Evolutionary conservation across 345 rosid genomes (phyloP).

Genomic region (Psidium guajava): DNA sequence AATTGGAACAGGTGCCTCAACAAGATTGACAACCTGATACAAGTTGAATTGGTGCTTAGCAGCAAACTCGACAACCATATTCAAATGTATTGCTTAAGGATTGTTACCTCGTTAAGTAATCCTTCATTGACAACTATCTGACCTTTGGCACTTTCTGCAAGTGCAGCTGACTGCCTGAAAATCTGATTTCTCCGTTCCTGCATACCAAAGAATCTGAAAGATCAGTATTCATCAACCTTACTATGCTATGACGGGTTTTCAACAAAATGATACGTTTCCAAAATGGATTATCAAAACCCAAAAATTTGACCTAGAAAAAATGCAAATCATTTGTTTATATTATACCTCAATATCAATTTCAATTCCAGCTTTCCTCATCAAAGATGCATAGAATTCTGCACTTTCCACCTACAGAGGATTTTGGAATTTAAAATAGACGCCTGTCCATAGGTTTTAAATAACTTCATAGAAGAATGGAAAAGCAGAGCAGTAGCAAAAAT

Average conservation of each 20-base stretch:
- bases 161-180: slow-evolving; percentile 40
- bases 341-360: slow-evolving; percentile 72
- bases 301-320: not conserved
- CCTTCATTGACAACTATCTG: slow-evolving; percentile 39
- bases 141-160: slow-evolving; percentile 69
- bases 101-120: slow-evolving; percentile 67
- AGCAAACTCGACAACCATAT: not conserved
- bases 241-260: not conserved
- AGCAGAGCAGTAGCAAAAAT: not conserved
- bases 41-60: not conserved
- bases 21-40: slow-evolving; percentile 81
- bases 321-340: slow-evolving; percentile 16
- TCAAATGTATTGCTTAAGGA: not conserved
- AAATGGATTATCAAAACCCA: not conserved
- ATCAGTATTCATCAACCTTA: not conserved
- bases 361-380: slow-evolving; percentile 69
- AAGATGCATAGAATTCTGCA: slow-evolving; percentile 64
- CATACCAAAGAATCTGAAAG: not conserved
- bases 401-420: slow-evolving; percentile 37
- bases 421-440: not conserved
- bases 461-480: not conserved
- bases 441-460: not conserved
- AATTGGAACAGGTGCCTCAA: slow-evolving; percentile 84
- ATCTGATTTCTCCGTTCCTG: slow-evolving; percentile 66
- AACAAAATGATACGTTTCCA: not conserved